phyloP scores from a whole-genome alignment of 495 filamentous ascomycete species.

The Lineolata rhizophorae region DNA sequence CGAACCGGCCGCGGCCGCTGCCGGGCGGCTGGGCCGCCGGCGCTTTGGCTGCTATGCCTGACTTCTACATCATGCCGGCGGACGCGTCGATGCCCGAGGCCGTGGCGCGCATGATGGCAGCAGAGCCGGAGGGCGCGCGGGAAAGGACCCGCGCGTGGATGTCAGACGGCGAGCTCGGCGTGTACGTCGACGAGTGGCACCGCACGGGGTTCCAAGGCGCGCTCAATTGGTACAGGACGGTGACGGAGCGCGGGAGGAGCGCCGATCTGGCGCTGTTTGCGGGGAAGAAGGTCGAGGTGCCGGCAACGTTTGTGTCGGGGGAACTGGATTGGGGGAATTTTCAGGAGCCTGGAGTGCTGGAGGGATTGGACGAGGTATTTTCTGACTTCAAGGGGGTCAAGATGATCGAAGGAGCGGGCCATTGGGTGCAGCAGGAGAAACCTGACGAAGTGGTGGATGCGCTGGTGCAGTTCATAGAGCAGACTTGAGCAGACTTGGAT shows the following conservation, averaged over 20 bases:
- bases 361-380: constrained; percentile 30
- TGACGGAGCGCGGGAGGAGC: constrained; percentile 25
- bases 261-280: constrained; percentile 36
- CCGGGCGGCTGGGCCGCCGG: constrained; percentile 29
- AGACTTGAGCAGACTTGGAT: no score
- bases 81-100: constrained; percentile 33
- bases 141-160: constrained; percentile 26
- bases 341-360: constrained; percentile 39
- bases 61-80: constrained; percentile 47
- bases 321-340: constrained; percentile 44
- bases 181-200: constrained; percentile 36
- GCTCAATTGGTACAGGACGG: constrained; percentile 46
- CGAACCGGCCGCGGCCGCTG: constrained; percentile 31
- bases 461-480: constrained; percentile 15
- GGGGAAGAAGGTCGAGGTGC: constrained; percentile 39
- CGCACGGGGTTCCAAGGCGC: constrained; percentile 53
- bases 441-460: constrained; percentile 29
- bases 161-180: constrained; percentile 28
- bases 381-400: constrained; percentile 27
- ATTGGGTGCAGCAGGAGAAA: constrained; percentile 48
- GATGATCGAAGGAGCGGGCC: constrained; percentile 35
- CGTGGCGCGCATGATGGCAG: constrained; percentile 28
- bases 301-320: constrained; percentile 35
- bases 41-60: constrained; percentile 34
- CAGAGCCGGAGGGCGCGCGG: constrained; percentile 25